Conservation (phyloP, 805 yeast genomes). For the Pichia thaimueangensis region DNA sequence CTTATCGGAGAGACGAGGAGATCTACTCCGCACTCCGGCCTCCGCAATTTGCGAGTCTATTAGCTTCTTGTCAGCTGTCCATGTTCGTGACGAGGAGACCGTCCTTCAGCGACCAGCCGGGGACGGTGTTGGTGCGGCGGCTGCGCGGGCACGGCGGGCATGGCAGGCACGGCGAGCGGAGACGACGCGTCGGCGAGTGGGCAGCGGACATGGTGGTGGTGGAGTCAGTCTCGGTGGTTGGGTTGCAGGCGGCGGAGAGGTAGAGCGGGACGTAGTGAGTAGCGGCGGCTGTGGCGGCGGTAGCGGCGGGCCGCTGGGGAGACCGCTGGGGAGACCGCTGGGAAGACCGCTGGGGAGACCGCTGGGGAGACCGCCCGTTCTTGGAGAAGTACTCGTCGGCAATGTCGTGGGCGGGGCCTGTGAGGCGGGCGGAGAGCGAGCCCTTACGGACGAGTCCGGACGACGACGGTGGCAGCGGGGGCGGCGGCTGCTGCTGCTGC, state of each 20-base stretch:
- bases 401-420: not conserved
- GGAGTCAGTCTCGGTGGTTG: not conserved
- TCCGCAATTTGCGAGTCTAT: not conserved
- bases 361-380: not conserved
- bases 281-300: too few relatives aligned
- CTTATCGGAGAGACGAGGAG: conserved; percentile 10
- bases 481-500: not conserved
- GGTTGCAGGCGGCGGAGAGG: not conserved
- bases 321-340: too few relatives aligned
- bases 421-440: too few relatives aligned
- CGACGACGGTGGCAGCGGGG: too few relatives aligned
- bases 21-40: not conserved
- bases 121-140: not conserved
- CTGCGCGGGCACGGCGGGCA: not conserved
- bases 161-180: not conserved
- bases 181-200: not conserved
- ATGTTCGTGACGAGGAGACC: conserved; percentile 12
- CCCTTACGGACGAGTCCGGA: too few relatives aligned
- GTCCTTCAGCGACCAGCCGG: conserved; percentile 4
- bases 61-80: not conserved
- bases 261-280: too few relatives aligned
- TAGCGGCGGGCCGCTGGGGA: too few relatives aligned
- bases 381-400: not conserved
- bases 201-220: not conserved
- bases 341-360: not conserved